Percentiles rank a stretch among this genome's conserved stretches.
These are phyloP conservation scores for Fraxinus ornus DNA, from an alignment of 305 asterid species.

Conservation along the genomic window DNA sequence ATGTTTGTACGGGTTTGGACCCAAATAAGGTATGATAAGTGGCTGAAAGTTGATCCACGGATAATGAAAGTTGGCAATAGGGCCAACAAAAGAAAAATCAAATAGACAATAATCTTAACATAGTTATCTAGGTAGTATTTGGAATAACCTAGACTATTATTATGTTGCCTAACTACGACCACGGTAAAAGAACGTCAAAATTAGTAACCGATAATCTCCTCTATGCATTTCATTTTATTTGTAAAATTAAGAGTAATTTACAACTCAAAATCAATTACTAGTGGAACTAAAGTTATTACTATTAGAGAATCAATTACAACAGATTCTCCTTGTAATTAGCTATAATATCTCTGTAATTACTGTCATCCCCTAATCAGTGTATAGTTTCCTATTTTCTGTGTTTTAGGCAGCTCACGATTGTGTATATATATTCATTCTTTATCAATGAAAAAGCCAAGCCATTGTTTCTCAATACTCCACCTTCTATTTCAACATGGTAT, in stretches of 20 bases:
- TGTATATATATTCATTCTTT: no score
- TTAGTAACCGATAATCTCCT: background rate
- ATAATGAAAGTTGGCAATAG: background rate
- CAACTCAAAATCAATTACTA: background rate
- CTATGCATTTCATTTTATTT: no score
- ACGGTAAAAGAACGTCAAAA: background rate
- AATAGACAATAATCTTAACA: background rate
- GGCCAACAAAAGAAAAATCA: background rate
- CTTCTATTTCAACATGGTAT: no score
- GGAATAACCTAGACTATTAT: background rate
- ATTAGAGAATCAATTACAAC: no score
- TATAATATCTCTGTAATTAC: no score
- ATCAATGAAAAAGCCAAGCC: no score
- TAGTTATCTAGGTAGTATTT: background rate
- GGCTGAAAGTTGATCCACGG: background rate
- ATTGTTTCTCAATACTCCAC: no score
- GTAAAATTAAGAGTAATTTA: background rate
- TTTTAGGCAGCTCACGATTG: no score
- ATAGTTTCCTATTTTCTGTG: no score
- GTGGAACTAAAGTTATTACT: background rate
- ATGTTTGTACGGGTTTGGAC: background rate
- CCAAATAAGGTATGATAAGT: background rate
- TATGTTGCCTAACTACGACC: background rate
- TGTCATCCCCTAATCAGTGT: no score
- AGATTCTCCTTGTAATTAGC: no score